phyloP scores from a whole-genome alignment of 2,329 filamentous ascomycete genomes.

The Clarireedia paspali region DNA sequence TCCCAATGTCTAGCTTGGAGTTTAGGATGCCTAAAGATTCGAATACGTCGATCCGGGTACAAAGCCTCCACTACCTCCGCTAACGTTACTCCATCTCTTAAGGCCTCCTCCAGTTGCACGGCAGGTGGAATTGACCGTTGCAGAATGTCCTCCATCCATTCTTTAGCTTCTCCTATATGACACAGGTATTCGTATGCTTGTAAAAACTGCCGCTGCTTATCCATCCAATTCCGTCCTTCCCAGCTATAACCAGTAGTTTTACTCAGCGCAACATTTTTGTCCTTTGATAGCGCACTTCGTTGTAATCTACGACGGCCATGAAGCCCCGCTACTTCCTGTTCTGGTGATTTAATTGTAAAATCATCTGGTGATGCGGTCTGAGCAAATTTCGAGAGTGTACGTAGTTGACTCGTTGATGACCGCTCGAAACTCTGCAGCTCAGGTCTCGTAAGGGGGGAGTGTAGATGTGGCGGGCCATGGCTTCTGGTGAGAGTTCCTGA shows the following conservation, averaged over 20 bases:
- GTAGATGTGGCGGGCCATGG: conserved; percentile 18
- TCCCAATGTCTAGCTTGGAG: conserved; percentile 94
- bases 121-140: conserved; percentile 82
- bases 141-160: conserved; percentile 95
- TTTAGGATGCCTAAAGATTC: conserved; percentile 79
- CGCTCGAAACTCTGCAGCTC: conserved; percentile 78
- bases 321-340: conserved; percentile 81
- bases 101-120: conserved; percentile 84
- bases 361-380: conserved; percentile 69
- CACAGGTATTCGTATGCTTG: conserved; percentile 98
- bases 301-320: conserved; percentile 79
- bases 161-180: conserved; percentile 96
- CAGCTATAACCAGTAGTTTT: conserved; percentile 55
- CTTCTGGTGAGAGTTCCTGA: conserved; percentile 7
- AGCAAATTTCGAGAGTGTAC: conserved; percentile 77
- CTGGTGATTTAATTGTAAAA: conserved; percentile 68
- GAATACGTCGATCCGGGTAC: conserved; percentile 64
- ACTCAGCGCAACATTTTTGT: conserved; percentile 37
- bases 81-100: conserved; percentile 87
- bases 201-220: conserved; percentile 92
- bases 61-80: conserved; percentile 90
- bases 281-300: conserved; percentile 40
- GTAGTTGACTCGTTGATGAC: conserved; percentile 83
- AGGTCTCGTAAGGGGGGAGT: conserved; percentile 50
- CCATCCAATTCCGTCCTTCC: conserved; percentile 93